Evolutionary conservation across 352 stramenopile genomes (phyloP).

Genomic region (Phytopythium cucurbitacearum): DNA sequence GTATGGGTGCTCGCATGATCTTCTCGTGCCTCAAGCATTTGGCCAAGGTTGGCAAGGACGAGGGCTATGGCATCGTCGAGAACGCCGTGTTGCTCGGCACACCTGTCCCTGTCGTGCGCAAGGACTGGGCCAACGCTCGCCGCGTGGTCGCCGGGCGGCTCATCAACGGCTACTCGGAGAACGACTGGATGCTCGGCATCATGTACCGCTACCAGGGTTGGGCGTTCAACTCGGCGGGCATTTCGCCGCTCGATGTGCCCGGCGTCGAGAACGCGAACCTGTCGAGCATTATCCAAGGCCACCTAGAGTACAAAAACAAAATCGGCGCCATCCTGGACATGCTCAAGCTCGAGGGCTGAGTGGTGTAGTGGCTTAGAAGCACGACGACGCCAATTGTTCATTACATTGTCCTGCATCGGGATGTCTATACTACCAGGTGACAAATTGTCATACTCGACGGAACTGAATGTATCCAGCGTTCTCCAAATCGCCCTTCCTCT

Average conservation of each 20-base stretch:
- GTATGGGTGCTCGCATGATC: slow-evolving; percentile 87
- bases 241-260: slow-evolving; percentile 51
- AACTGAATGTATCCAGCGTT: background rate
- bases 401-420: background rate
- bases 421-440: background rate
- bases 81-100: slow-evolving; percentile 86
- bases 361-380: background rate
- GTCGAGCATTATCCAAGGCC: slow-evolving; percentile 69
- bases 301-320: slow-evolving; percentile 89
- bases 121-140: slow-evolving; percentile 70
- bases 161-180: slow-evolving; percentile 89
- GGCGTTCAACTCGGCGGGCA: slow-evolving; percentile 74
- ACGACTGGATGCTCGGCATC: slow-evolving; percentile 89
- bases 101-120: slow-evolving; percentile 43
- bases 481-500: too few species aligned
- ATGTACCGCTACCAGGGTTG: slow-evolving; percentile 89
- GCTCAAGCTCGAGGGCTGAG: slow-evolving; percentile 60
- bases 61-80: slow-evolving; percentile 79
- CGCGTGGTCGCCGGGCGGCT: slow-evolving; percentile 78
- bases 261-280: slow-evolving; percentile 85
- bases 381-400: background rate
- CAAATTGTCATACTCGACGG: background rate
- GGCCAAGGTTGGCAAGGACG: slow-evolving; percentile 46
- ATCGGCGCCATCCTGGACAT: slow-evolving; percentile 79
- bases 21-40: slow-evolving; percentile 89